Percentiles rank a stretch among this genome's conserved stretches.
These are phyloP conservation scores for Saururus chinensis DNA, from an alignment of 164 flowering plant genomes.

Conservation along the genomic window DNA sequence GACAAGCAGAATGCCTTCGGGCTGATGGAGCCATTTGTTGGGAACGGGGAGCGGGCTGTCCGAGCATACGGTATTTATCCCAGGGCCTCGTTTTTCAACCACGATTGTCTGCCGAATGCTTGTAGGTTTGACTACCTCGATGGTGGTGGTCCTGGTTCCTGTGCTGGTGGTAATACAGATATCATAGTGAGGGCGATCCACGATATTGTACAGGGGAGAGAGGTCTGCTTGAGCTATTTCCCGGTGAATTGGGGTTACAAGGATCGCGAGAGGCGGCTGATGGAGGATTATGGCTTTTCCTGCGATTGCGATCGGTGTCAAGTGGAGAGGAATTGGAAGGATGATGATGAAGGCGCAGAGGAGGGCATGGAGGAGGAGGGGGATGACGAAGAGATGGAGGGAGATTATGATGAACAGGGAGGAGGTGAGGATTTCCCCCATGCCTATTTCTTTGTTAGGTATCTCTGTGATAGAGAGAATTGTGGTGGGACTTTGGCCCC, in stretches of 20 bases:
- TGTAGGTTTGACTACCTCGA: slow-evolving; percentile 87
- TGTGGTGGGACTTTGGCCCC: slow-evolving; percentile 90
- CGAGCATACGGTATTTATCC: slow-evolving; percentile 79
- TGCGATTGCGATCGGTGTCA: slow-evolving; percentile 80
- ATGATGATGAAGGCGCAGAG: slow-evolving; percentile 12
- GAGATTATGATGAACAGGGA: slow-evolving; percentile 3
- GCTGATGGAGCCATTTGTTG: slow-evolving; percentile 49
- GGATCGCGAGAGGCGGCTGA: slow-evolving; percentile 52
- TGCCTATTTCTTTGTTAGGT: slow-evolving; percentile 69
- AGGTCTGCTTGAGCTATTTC: slow-evolving; percentile 85
- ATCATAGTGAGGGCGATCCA: slow-evolving; percentile 63
- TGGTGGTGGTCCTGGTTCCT: neutral
- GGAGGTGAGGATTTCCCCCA: slow-evolving; percentile 55
- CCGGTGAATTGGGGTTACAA: slow-evolving; percentile 54
- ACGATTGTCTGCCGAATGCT: slow-evolving; percentile 90
- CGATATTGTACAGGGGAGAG: slow-evolving; percentile 65
- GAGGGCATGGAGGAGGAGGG: slow-evolving; percentile 23
- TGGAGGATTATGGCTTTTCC: slow-evolving; percentile 66
- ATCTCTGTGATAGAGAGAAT: slow-evolving; percentile 48
- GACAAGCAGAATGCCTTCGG: slow-evolving; percentile 75
- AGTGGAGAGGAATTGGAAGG: slow-evolving; percentile 72
- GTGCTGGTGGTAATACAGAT: slow-evolving; percentile 31
- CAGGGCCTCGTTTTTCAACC: slow-evolving; percentile 67
- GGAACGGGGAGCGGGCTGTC: slow-evolving; percentile 34
- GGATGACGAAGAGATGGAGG: slow-evolving; percentile 15